Evolutionary conservation across 345 rosid species (phyloP).

Genomic region (Noccaea caerulescens): DNA sequence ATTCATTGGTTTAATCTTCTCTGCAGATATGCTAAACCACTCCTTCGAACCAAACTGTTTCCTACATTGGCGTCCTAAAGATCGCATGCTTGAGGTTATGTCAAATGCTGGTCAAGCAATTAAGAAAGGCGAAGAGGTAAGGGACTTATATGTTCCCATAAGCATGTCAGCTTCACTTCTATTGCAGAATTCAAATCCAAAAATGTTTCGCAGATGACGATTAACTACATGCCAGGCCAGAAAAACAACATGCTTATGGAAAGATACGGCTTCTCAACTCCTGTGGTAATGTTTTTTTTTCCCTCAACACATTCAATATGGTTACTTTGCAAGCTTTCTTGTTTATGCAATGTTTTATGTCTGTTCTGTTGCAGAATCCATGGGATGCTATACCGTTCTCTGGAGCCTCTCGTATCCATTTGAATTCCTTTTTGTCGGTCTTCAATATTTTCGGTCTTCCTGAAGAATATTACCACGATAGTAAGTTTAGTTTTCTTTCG

Average conservation of each 20-base stretch:
- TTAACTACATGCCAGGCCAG: conserved; percentile 73
- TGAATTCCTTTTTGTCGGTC: conserved; percentile 80
- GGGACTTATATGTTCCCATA: conserved; percentile 5
- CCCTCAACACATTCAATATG: neutral
- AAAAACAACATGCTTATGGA: conserved; percentile 72
- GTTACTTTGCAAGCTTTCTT: conserved; percentile 2
- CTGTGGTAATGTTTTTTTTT: conserved; percentile 59
- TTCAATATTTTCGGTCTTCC: conserved; percentile 86
- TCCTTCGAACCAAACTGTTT: conserved; percentile 91
- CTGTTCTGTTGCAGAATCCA: conserved; percentile 69
- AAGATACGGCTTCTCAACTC: conserved; percentile 91
- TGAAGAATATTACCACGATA: conserved; percentile 75
- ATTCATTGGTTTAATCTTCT: neutral
- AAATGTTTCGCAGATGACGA: conserved; percentile 63
- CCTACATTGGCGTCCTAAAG: conserved; percentile 93
- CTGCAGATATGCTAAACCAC: conserved; percentile 93
- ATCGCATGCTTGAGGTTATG: conserved; percentile 97
- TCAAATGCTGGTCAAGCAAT: conserved; percentile 86
- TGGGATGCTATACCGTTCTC: conserved; percentile 84
- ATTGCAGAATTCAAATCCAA: neutral
- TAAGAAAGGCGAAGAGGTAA: conserved; percentile 88
- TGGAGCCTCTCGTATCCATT: conserved; percentile 74
- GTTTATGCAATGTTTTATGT: neutral
- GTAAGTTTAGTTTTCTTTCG: conserved; percentile 45
- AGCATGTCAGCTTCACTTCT: conserved; percentile 24